phyloP scores from a whole-genome alignment of 2,329 filamentous ascomycete species.

The Stylonectria norvegica region DNA sequence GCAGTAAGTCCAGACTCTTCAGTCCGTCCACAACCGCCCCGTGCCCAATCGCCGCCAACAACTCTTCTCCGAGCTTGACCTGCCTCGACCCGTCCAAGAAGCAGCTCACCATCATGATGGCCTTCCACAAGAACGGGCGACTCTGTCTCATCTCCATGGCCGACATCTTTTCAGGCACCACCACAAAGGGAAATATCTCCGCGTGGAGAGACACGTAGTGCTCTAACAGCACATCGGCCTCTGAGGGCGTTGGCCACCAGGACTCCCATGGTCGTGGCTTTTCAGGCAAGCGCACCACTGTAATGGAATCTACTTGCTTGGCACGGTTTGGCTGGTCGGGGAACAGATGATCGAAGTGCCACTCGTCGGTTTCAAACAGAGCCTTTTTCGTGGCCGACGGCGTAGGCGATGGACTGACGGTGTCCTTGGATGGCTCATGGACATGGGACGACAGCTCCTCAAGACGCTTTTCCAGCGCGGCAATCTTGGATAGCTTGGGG shows the following conservation, averaged over 20 bases:
- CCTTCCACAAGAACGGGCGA: constrained; percentile 48
- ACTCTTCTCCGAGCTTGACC: constrained; percentile 40
- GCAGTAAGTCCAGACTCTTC: constrained; percentile 46
- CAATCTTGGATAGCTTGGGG: constrained; percentile 46
- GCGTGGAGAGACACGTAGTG: constrained; percentile 34
- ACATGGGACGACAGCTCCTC: constrained; percentile 48
- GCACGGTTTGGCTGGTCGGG: constrained; percentile 15
- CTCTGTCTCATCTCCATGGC: constrained; percentile 36
- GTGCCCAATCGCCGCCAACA: constrained; percentile 42
- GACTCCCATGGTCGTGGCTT: constrained; percentile 25
- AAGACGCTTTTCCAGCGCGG: constrained; percentile 49
- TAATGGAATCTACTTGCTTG: not conserved
- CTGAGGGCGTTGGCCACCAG: constrained; percentile 40
- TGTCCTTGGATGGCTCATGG: constrained; percentile 23
- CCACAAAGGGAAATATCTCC: constrained; percentile 44
- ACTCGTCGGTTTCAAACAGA: constrained; percentile 11
- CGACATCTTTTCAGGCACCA: constrained; percentile 36
- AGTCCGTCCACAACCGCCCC: constrained; percentile 40
- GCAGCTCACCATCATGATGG: constrained; percentile 43
- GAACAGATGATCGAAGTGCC: constrained; percentile 36
- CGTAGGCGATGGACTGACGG: constrained; percentile 10
- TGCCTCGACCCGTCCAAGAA: constrained; percentile 44
- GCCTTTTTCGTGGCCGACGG: constrained; percentile 6
- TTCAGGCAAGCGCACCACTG: constrained; percentile 13
- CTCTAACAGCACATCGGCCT: constrained; percentile 40